Base-by-base conservation (phyloP, 306 rosid genomes). In the Cotoneaster glaucophyllus region DNA sequence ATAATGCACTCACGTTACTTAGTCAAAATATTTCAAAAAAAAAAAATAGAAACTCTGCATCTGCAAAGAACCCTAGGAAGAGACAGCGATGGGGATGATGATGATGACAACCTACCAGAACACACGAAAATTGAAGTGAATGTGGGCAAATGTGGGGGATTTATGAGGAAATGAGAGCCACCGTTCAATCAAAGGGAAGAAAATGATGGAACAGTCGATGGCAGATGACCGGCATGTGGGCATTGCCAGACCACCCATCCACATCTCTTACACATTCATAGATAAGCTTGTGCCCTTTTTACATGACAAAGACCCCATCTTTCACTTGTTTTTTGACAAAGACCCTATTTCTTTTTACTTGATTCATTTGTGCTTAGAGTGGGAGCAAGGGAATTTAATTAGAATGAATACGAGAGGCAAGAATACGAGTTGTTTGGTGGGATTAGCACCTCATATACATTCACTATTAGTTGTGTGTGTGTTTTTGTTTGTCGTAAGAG, bases 281-380 rank as follows among this genome's bases (percentile, higher is more conserved):
- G 74, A 79, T 77, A 67, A 79, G 80, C 54, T 63, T 84, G 90
- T 74, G 74, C 82, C 90, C 85, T 80, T 82, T 74, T 29, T 69
- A 28, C 80, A 73, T 37, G 85, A 87, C 90, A 84, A 54, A 45
- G 88, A 82, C 77, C 82, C 76, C 85, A 69, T 75, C 21, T 67
- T 37, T 34, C 26, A 50, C 26, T 45, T 31, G 21, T 62, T 25
- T 52, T 79, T 37, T 37, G 41, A 37, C 41, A 37, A 50, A 37
- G 65, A 21, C 59, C 71, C 77, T 43, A 37, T 56, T 67, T 26
- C 59, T 73, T 15, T 72, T 43, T 43, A 52, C 50, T 39, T 50
- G 54, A 50, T 17, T 50, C 8, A 45, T 61, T 66, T 58, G 32
- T 25, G 37, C 82, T 69, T 19, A 11, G 19, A 13, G 22, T 32